These are phyloP conservation scores for Penicillium hesseltinei DNA, from an alignment of 2,329 filamentous ascomycete species.

Conservation along the genomic window DNA sequence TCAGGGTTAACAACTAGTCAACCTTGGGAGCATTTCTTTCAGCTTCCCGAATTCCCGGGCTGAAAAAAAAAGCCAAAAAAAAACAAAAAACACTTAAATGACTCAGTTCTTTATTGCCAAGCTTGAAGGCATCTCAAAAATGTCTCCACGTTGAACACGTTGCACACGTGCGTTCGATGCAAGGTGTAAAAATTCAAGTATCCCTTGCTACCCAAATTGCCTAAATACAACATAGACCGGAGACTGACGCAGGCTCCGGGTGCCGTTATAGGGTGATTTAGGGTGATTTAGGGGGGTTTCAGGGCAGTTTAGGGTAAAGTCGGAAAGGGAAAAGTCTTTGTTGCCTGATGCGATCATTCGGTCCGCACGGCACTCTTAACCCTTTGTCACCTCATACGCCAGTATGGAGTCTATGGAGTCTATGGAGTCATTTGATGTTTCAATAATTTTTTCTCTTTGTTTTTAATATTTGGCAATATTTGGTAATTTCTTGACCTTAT, in stretches of 20 bases:
- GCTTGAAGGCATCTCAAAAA: neutral
- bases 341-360: constrained; percentile 25
- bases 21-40: neutral
- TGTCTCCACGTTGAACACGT: constrained; percentile 4
- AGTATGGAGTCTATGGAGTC: constrained; percentile 2
- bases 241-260: constrained; percentile 10
- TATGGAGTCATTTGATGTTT: constrained; percentile 6
- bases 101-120: neutral
- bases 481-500: neutral
- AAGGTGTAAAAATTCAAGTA: constrained; percentile 1
- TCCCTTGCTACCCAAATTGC: constrained; percentile 3
- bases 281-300: neutral
- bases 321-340: constrained; percentile 1
- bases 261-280: neutral
- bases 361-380: constrained; percentile 18
- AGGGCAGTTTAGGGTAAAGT: constrained; percentile 2
- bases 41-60: neutral
- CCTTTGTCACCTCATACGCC: neutral
- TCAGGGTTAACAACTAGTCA: neutral
- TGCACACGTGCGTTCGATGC: constrained; percentile 3
- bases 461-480: neutral
- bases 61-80: neutral
- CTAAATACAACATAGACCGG: neutral
- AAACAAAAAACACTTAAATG: neutral
- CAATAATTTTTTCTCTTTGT: neutral